Evolutionary conservation across 768 basidiomycete genomes (phyloP), one percentile per base, ranked within the genome.

Genomic region (Tremella fuciformis): DNA sequence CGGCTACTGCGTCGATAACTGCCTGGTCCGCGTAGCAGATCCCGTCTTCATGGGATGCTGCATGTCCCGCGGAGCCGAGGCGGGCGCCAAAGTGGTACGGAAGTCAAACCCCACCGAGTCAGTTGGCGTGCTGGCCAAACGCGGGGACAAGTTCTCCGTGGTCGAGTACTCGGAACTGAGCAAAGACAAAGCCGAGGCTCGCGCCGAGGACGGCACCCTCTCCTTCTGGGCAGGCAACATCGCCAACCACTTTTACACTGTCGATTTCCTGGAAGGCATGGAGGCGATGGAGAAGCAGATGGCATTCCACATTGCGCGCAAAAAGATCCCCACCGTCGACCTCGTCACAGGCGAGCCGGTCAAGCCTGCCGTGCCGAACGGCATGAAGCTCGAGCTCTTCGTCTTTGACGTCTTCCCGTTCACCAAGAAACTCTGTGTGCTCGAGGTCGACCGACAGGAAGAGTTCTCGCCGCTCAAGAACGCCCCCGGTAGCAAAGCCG

Each of bases 391-490:
- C 62, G 96, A 99, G 78, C 81, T 93, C 80, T 99, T 99, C 79
- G 88, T 99, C 29, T 99, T 99, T 71, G 96, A 99, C 78, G 96
- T 99, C 46, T 97, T 99, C 82, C 93, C 93, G 0, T 90, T 84
- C 79, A 91, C 91, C 24, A 57, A 71, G 46, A 66, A 66, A 11
- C 71, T 79, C 19, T 84, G 88, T 25, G 90, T 97, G 40, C 78
- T 98, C 73, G 92, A 97, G 76, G 91, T 96, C 44, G 83, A 84
- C 51, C 81, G 96, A 56, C 81, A 82, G 59, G 89, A 94, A 59
- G 94, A 98, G 78, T 99, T 99, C 70, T 92, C 89, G 63, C 94
- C 94, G 37, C 78, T 99, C 76, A 99, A 99, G 82, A 99, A 99
- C 71, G 94, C 92, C 8, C 91, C 92, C 0, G 92, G 92, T 0